phyloP scores from a whole-genome alignment of 2,329 filamentous ascomycete species.

The Colletotrichum australisinense region DNA sequence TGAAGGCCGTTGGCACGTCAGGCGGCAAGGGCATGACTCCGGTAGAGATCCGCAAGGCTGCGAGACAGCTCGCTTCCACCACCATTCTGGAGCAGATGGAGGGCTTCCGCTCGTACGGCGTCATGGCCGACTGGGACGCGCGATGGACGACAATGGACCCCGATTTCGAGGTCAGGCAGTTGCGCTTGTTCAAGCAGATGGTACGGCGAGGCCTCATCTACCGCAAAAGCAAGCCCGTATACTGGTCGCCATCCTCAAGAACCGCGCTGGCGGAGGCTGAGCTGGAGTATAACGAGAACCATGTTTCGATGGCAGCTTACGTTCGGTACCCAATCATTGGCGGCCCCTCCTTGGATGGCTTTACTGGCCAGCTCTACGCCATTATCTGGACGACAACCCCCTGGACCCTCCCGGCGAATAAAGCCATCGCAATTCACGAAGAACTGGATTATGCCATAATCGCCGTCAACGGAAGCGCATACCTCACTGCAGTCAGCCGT shows the following conservation, averaged over 20 bases:
- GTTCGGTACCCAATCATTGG: slow-evolving; percentile 80
- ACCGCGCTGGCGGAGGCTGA: slow-evolving; percentile 88
- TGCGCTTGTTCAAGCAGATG: slow-evolving; percentile 81
- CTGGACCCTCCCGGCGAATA: slow-evolving; percentile 95
- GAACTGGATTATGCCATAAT: slow-evolving; percentile 81
- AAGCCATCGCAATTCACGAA: slow-evolving; percentile 84
- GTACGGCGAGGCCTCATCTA: slow-evolving; percentile 80
- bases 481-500: slow-evolving; percentile 79
- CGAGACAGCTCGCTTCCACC: slow-evolving; percentile 72
- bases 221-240: slow-evolving; percentile 83
- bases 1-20: slow-evolving; percentile 83
- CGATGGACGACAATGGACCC: slow-evolving; percentile 85
- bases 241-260: slow-evolving; percentile 84
- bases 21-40: slow-evolving; percentile 57
- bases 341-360: slow-evolving; percentile 52
- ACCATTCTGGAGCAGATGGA: slow-evolving; percentile 80
- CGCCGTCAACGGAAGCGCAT: slow-evolving; percentile 63
- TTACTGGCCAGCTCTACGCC: slow-evolving; percentile 70
- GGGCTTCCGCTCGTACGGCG: slow-evolving; percentile 77
- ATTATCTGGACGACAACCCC: slow-evolving; percentile 99
- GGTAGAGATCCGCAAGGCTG: slow-evolving; percentile 71
- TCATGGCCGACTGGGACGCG: slow-evolving; percentile 85
- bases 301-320: slow-evolving; percentile 79
- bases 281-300: slow-evolving; percentile 83
- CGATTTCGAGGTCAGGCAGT: slow-evolving; percentile 78